Evolutionary conservation across 805 yeast species (phyloP).

Genomic region (Ogataea philodendri): DNA sequence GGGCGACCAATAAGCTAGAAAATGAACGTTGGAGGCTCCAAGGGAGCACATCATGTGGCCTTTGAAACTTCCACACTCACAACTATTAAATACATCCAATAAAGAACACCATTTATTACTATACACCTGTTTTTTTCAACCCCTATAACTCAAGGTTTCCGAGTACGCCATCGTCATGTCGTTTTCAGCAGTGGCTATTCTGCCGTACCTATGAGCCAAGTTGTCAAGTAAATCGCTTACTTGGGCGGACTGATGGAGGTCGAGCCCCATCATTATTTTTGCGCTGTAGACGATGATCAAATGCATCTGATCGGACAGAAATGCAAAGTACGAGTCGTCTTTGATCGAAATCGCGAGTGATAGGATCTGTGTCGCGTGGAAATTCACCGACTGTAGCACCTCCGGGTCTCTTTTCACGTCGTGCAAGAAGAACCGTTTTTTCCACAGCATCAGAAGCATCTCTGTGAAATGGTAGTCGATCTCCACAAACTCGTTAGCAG

Average conservation of each 20-base stretch:
- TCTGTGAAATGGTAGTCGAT: constrained; percentile 64
- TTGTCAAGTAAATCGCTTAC: constrained; percentile 1
- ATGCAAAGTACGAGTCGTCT: constrained; percentile 59
- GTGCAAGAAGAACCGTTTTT: constrained; percentile 8
- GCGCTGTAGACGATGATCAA: constrained; percentile 47
- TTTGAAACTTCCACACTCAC: too few species aligned
- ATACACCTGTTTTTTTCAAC: constrained; percentile 1
- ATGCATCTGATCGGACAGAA: constrained; percentile 69
- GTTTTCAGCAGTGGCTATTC: constrained; percentile 5
- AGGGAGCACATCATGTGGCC: too few species aligned
- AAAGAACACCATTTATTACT: constrained; percentile 1
- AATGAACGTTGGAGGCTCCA: not conserved
- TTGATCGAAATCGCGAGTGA: constrained; percentile 37
- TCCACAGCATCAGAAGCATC: constrained; percentile 41
- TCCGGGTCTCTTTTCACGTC: constrained; percentile 11
- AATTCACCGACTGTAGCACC: constrained; percentile 32
- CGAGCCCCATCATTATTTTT: constrained; percentile 33
- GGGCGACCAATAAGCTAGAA: constrained; percentile 34
- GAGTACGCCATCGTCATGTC: constrained; percentile 8
- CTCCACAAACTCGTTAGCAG: constrained; percentile 71
- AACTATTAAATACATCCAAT: constrained; percentile 8
- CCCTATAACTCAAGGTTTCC: too few species aligned
- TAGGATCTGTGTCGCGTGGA: constrained; percentile 42
- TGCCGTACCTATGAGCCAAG: constrained; percentile 4
- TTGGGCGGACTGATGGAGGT: constrained; percentile 7